phyloP scores from a whole-genome alignment of 1,284 basidiomycete genomes.

The Pulveroboletus sp. region DNA sequence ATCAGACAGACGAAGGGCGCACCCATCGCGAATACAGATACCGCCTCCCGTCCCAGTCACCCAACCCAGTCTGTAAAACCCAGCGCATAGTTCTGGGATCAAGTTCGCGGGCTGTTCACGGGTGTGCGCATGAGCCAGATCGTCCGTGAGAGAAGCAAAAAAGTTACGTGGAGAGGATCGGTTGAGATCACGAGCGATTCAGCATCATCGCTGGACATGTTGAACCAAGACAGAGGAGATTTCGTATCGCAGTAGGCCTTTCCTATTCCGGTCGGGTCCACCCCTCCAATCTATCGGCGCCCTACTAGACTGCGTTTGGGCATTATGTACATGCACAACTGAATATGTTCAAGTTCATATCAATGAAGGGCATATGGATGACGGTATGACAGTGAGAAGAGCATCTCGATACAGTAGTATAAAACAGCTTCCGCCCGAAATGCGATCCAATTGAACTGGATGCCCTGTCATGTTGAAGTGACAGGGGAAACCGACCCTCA shows the following conservation, averaged over 20 bases:
- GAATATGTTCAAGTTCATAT: neutral
- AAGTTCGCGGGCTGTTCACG: constrained; percentile 69
- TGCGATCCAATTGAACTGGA: neutral
- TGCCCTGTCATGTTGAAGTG: neutral
- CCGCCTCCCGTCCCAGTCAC: constrained; percentile 61
- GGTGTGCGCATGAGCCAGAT: neutral
- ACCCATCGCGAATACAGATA: constrained; percentile 73
- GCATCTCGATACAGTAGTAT: neutral
- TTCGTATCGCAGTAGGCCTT: no score
- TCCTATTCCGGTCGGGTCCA: neutral
- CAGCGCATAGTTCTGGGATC: constrained; percentile 71
- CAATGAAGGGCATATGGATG: neutral
- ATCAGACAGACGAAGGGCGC: constrained; percentile 14
- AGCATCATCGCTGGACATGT: constrained; percentile 17
- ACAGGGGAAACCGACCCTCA: neutral
- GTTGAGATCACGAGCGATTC: constrained; percentile 27
- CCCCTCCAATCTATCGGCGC: neutral
- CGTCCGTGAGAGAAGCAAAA: neutral
- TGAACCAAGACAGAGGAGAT: neutral
- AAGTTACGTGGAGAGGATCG: constrained; percentile 48
- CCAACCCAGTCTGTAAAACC: constrained; percentile 62
- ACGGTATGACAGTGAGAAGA: neutral
- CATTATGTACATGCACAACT: neutral
- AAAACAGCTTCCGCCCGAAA: neutral
- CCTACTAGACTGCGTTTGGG: neutral